Conservation (phyloP, 495 filamentous ascomycete species). For the Parachaetomium inaequale region DNA sequence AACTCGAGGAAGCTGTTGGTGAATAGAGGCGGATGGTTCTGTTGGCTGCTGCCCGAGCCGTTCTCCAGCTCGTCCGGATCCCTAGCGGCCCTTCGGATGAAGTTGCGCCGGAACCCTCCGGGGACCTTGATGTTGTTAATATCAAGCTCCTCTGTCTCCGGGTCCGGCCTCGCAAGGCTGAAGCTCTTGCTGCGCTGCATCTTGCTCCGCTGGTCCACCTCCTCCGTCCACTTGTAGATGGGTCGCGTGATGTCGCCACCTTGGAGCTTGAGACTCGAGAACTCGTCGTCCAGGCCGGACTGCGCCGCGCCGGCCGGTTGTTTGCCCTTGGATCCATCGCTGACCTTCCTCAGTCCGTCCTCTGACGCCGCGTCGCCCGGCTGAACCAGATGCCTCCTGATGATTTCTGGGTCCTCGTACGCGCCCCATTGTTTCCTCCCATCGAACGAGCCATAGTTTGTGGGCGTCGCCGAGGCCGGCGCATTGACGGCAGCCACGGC, state of each 20-base stretch:
- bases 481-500: conserved; percentile 42
- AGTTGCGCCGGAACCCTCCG: conserved; percentile 90
- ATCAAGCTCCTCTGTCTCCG: conserved; percentile 73
- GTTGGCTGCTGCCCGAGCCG: conserved; percentile 36
- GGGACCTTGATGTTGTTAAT: conserved; percentile 86
- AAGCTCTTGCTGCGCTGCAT: conserved; percentile 80
- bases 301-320: conserved; percentile 39
- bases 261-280: conserved; percentile 86
- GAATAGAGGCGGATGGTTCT: conserved; percentile 53
- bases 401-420: conserved; percentile 74
- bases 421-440: conserved; percentile 49
- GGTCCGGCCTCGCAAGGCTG: conserved; percentile 67
- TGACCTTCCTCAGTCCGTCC: conserved; percentile 36
- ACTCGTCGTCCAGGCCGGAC: conserved; percentile 57
- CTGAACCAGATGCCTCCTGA: conserved; percentile 77
- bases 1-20: conserved; percentile 95
- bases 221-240: conserved; percentile 92
- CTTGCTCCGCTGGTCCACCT: conserved; percentile 59
- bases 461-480: conserved; percentile 50
- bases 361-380: conserved; percentile 49
- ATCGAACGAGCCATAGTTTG: conserved; percentile 80
- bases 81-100: conserved; percentile 63
- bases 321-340: conserved; percentile 47
- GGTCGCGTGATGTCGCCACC: conserved; percentile 91
- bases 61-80: conserved; percentile 50